Evolutionary conservation across 371 early-diverging fungal genomes (phyloP).

Genomic region (Mortierella sp.): DNA sequence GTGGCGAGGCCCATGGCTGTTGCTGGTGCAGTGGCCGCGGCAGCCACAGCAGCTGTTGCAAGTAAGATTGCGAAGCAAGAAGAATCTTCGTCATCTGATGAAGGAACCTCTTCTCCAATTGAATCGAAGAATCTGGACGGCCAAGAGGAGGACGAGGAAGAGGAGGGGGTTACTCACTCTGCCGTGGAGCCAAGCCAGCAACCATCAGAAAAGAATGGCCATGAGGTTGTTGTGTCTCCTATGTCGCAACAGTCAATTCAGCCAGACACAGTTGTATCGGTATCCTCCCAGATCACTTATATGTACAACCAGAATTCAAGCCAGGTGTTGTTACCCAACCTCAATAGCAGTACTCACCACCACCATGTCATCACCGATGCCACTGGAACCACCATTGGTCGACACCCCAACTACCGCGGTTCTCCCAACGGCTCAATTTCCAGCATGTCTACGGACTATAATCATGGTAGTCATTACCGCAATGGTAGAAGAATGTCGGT

Average conservation of each 20-base stretch:
- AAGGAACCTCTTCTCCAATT: neutral
- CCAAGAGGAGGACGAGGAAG: neutral
- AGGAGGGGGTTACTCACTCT: neutral
- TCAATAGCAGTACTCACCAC: conserved; percentile 34
- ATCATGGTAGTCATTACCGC: conserved; percentile 19
- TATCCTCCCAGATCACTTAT: conserved; percentile 26
- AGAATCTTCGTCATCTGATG: neutral
- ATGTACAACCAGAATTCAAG: conserved; percentile 25
- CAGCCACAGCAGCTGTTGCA: neutral
- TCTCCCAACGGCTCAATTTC: conserved; percentile 55
- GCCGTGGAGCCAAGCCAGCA: neutral
- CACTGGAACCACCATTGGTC: conserved; percentile 34
- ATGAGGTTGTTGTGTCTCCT: neutral
- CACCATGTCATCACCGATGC: conserved; percentile 41
- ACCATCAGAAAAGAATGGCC: conserved; percentile 2
- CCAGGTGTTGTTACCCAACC: conserved; percentile 29
- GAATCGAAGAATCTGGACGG: neutral
- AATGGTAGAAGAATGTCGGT: conserved; percentile 32
- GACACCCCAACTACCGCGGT: conserved; percentile 12
- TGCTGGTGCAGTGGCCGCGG: conserved; percentile 4
- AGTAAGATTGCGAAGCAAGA: neutral
- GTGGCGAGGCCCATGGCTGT: neutral
- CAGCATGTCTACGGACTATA: conserved; percentile 53
- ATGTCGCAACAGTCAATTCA: neutral
- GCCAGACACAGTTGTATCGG: conserved; percentile 27